These are phyloP conservation scores for Harrya chromipes DNA, from an alignment of 768 basidiomycete species.

Conservation along the genomic window DNA sequence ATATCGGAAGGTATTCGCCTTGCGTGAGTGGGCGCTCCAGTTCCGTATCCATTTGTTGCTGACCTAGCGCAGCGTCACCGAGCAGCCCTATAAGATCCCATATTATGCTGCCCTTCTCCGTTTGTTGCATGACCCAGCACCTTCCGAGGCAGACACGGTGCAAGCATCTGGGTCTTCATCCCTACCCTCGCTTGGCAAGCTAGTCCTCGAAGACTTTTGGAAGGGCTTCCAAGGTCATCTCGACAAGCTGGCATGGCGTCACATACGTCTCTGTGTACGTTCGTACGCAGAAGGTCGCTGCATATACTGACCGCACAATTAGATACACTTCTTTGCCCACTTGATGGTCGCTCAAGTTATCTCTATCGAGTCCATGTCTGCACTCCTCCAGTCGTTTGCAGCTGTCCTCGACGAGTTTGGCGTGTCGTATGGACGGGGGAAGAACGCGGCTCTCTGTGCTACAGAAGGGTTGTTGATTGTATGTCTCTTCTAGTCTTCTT, in stretches of 20 bases:
- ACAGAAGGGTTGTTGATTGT: constrained; percentile 80
- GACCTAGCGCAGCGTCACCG: constrained; percentile 58
- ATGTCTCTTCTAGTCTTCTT: constrained; percentile 12
- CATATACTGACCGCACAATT: constrained; percentile 3
- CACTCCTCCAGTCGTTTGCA: constrained; percentile 79
- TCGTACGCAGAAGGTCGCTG: background rate
- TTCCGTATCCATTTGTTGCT: constrained; percentile 2
- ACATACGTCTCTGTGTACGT: constrained; percentile 82
- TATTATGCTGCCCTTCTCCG: constrained; percentile 82
- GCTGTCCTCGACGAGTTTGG: constrained; percentile 88
- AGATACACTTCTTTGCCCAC: constrained; percentile 96
- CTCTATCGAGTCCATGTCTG: constrained; percentile 72
- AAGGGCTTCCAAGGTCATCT: constrained; percentile 87
- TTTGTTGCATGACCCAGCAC: constrained; percentile 51
- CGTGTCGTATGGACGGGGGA: constrained; percentile 80
- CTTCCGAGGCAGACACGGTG: constrained; percentile 32
- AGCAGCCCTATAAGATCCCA: constrained; percentile 93
- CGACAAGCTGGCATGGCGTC: constrained; percentile 89
- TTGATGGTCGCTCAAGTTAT: constrained; percentile 74
- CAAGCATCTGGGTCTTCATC: constrained; percentile 28
- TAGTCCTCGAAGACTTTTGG: constrained; percentile 85
- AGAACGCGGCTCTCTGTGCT: constrained; percentile 76
- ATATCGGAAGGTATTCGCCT: constrained; percentile 74
- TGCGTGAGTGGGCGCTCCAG: constrained; percentile 41
- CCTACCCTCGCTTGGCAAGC: constrained; percentile 53